Evolutionary conservation across 2,329 filamentous ascomycete species (phyloP).

Genomic region (Akanthomyces uredinophilus): DNA sequence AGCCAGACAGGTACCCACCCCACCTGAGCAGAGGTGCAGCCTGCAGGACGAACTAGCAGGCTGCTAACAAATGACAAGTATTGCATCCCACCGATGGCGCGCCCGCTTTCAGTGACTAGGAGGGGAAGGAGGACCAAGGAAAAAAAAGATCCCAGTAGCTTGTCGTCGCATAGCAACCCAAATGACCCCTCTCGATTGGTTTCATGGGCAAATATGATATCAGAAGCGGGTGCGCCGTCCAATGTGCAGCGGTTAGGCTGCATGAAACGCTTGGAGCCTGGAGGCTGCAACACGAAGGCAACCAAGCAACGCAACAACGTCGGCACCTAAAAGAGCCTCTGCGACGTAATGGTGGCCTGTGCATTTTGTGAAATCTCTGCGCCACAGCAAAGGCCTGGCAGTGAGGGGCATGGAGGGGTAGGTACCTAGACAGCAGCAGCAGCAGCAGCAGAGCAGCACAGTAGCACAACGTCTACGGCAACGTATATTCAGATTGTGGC

Average conservation of each 20-base stretch:
- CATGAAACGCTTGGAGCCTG: neutral
- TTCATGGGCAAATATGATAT: neutral
- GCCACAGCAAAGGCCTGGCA: neutral
- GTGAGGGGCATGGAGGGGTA: slow-evolving; percentile 14
- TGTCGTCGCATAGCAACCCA: slow-evolving; percentile 6
- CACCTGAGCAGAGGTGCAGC: neutral
- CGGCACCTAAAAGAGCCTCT: neutral
- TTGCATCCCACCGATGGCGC: neutral
- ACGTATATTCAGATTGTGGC: neutral
- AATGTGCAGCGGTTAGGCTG: neutral
- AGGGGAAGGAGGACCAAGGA: neutral
- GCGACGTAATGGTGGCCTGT: slow-evolving; percentile 11
- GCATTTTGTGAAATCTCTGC: slow-evolving; percentile 3
- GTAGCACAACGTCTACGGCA: neutral
- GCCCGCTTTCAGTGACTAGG: neutral
- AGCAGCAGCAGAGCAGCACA: neutral
- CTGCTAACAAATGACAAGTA: neutral
- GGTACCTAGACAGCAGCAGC: no score
- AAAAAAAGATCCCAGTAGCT: neutral
- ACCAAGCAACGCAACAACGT: neutral
- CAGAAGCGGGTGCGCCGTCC: neutral
- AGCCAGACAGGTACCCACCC: neutral
- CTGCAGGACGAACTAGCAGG: neutral
- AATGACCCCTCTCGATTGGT: slow-evolving; percentile 3
- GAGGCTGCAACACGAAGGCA: neutral